phyloP scores from a whole-genome alignment of 306 rosid genomes.

The Pyrus bretschneideri region DNA sequence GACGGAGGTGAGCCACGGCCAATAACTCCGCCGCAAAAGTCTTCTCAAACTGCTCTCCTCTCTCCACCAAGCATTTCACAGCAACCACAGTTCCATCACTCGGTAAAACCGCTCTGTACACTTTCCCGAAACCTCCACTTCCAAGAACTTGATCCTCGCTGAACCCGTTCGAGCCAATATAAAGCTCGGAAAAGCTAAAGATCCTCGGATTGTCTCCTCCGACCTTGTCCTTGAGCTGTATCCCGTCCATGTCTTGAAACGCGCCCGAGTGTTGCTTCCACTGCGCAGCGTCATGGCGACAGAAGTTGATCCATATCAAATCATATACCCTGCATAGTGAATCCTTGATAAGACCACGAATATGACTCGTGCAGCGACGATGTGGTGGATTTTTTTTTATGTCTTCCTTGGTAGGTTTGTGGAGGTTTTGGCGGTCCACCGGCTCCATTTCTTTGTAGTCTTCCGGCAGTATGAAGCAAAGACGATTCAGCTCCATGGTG shows the following conservation, averaged over 20 bases:
- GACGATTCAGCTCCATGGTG: constrained; percentile 45
- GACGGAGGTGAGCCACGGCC: constrained; percentile 93
- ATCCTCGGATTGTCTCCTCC: constrained; percentile 77
- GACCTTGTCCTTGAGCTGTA: constrained; percentile 50
- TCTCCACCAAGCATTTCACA: constrained; percentile 78
- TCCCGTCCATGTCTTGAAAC: constrained; percentile 82
- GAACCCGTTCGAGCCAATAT: constrained; percentile 79
- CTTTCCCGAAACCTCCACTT: constrained; percentile 89
- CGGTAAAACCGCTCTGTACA: constrained; percentile 68
- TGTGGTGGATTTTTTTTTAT: constrained; percentile 3
- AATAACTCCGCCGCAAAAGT: constrained; percentile 74
- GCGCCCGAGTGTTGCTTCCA: constrained; percentile 11
- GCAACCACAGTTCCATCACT: constrained; percentile 93
- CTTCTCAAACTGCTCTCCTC: constrained; percentile 79
- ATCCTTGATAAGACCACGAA: constrained; percentile 37
- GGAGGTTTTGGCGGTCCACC: constrained; percentile 12
- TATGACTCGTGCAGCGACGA: constrained; percentile 39
- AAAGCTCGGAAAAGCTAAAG: constrained; percentile 84
- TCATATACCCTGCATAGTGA: constrained; percentile 27
- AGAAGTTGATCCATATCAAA: constrained; percentile 24
- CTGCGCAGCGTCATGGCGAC: constrained; percentile 13
- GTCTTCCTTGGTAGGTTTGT: constrained; percentile 21
- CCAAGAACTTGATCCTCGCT: constrained; percentile 66
- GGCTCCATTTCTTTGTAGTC: constrained; percentile 41
- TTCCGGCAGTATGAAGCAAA: constrained; percentile 57